Evolutionary conservation across 1,139 yeast genomes (phyloP).

Genomic region (Pichia sp.): DNA sequence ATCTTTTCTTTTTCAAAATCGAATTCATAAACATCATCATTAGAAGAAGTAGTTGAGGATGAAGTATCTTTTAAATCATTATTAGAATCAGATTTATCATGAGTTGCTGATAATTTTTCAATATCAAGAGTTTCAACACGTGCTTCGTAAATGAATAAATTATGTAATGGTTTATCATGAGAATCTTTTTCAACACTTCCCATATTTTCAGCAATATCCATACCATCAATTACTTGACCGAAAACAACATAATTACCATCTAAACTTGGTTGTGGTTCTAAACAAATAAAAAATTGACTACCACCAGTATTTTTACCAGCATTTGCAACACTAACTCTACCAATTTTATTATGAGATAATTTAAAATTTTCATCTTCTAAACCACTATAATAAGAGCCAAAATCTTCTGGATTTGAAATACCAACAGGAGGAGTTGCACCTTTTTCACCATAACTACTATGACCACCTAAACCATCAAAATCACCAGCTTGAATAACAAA

Average conservation of each 20-base stretch:
- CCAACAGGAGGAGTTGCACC: slow-evolving; percentile 34
- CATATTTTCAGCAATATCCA: slow-evolving; percentile 49
- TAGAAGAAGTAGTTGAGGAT: not conserved
- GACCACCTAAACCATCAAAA: slow-evolving; percentile 71
- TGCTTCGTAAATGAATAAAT: slow-evolving; percentile 28
- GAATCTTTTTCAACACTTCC: slow-evolving; percentile 46
- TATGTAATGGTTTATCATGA: slow-evolving; percentile 48
- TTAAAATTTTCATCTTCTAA: slow-evolving; percentile 57
- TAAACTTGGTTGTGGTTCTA: slow-evolving; percentile 49
- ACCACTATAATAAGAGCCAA: slow-evolving; percentile 13
- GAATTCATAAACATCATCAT: not conserved
- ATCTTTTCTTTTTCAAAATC: not conserved
- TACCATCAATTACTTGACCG: slow-evolving; percentile 69
- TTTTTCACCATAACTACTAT: slow-evolving; percentile 60
- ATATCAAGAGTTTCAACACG: not conserved
- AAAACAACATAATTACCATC: slow-evolving; percentile 74
- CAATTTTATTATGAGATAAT: slow-evolving; percentile 57
- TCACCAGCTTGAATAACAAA: slow-evolving; percentile 86
- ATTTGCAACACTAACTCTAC: slow-evolving; percentile 75
- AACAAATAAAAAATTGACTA: slow-evolving; percentile 64
- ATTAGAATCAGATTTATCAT: not conserved
- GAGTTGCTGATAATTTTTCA: not conserved
- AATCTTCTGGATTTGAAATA: slow-evolving; percentile 1
- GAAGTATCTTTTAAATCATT: not conserved
- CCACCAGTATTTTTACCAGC: slow-evolving; percentile 77